These are phyloP conservation scores for Peronospora belbahrii DNA, from an alignment of 352 stramenopile genomes.

Conservation along the genomic window DNA sequence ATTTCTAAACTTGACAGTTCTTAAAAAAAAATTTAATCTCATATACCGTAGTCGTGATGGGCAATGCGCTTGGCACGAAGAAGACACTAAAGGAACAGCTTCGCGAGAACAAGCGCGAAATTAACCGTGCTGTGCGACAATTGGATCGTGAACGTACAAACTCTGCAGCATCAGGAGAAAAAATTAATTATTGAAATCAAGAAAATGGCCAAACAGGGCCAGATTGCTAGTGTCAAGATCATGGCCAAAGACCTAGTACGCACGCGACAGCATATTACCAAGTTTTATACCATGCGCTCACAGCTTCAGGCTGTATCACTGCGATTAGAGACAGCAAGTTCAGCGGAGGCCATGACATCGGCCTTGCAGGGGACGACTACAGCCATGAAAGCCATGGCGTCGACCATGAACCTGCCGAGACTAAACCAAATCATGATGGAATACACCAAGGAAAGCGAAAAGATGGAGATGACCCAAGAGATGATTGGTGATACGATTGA, in stretches of 20 bases:
- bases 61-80: slow-evolving; percentile 66
- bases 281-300: slow-evolving; percentile 97
- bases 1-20: too few species aligned
- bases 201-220: slow-evolving; percentile 93
- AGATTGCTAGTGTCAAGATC: slow-evolving; percentile 95
- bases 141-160: slow-evolving; percentile 92
- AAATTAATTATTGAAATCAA: slow-evolving; percentile 97
- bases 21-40: too few species aligned
- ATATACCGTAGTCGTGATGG: slow-evolving; percentile 45
- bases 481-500: slow-evolving; percentile 97
- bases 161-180: slow-evolving; percentile 90
- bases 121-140: slow-evolving; percentile 93
- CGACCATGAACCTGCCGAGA: slow-evolving; percentile 93
- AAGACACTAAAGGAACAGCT: slow-evolving; percentile 88
- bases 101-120: slow-evolving; percentile 97
- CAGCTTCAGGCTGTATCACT: slow-evolving; percentile 94
- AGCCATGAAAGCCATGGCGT: slow-evolving; percentile 83
- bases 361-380: slow-evolving; percentile 77
- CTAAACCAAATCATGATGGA: slow-evolving; percentile 98
- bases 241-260: slow-evolving; percentile 95
- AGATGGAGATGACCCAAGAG: slow-evolving; percentile 96
- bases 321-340: slow-evolving; percentile 93
- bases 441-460: slow-evolving; percentile 97
- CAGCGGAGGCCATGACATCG: slow-evolving; percentile 92
- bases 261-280: slow-evolving; percentile 93